Base-by-base conservation (phyloP, 768 basidiomycete genomes). In the Suillus subalutaceus region DNA sequence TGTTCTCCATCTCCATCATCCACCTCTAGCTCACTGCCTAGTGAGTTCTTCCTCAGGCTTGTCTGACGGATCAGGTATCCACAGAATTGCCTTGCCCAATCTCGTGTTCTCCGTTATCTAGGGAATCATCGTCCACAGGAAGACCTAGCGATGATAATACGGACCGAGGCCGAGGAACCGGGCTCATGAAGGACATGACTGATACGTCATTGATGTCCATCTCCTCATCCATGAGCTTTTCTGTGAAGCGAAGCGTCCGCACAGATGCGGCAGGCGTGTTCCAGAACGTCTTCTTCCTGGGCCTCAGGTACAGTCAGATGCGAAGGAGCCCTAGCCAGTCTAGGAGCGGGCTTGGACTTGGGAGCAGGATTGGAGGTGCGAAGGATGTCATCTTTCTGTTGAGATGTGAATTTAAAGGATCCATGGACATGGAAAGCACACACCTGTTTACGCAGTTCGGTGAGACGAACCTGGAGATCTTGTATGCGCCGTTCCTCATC, bases 201-300 rank as follows among this genome's bases (percentile, higher is more conserved):
- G 85, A 83, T 18, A 85, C 69, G 68, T 88, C 83, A 0, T 77
- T 83, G 38, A 90, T 76, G 70, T 91, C 86, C 3, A 87, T 83
- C 23, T 86, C 78, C 69, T 92, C 90, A 68, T 91, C 85, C 72
- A 87, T 78, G 16, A 87, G 79, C 66, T 87, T 87, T 48, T 88
- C 86, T 1, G 84, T 83, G 68, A 92, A 91, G 62, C 84, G 85
- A 16, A 92, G 79, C 0, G 85, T 86, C 46, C 88, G 87, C 16
- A 82, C 84, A 4, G 76, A 72, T 3, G 83, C 83, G 43, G 76
- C 79, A 8, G 89, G 87, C 0, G 89, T 88, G 38, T 81, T 84
- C 88, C 89, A 90, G 71, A 90, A 88, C 50, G 80, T 81, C 44
- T n/a, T 87, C 84, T 72, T 90, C 89, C 35, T 83, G 79, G 12